Percentiles rank a stretch among this genome's conserved stretches.
phyloP scores from a whole-genome alignment of 2,329 filamentous ascomycete genomes.

The Nigrospora osmanthi region DNA sequence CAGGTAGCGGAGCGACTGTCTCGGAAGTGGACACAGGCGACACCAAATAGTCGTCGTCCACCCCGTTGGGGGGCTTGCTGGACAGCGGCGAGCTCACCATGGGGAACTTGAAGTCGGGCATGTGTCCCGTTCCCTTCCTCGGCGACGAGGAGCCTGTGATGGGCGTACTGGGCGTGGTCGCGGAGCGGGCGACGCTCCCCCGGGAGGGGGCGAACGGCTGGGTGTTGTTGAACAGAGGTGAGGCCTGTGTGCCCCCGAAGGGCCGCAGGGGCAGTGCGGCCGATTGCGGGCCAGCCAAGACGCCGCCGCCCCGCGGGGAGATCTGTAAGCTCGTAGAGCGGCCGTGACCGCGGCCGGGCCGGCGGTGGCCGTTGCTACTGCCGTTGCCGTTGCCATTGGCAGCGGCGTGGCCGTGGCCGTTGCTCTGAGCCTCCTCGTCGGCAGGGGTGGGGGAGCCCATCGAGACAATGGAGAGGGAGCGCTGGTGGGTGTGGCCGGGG shows the following conservation, averaged over 20 bases:
- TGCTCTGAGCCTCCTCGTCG: conserved; percentile 34
- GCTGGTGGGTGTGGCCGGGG: conserved; percentile 56
- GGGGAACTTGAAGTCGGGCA: conserved; percentile 52
- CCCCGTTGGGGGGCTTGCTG: conserved; percentile 20
- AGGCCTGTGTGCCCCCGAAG: conserved; percentile 30
- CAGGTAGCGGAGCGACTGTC: conserved; percentile 27
- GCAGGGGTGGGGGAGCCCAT: conserved; percentile 50
- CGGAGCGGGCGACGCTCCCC: conserved; percentile 27
- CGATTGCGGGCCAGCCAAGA: conserved; percentile 35
- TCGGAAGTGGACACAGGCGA: conserved; percentile 27
- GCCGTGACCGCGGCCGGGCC: conserved; percentile 58
- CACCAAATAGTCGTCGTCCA: conserved; percentile 27
- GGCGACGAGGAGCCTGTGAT: conserved; percentile 29
- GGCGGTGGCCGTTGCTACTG: conserved; percentile 32
- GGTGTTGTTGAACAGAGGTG: conserved; percentile 44
- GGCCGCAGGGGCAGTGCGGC: conserved; percentile 33
- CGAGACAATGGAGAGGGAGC: conserved; percentile 77
- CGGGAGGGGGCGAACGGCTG: conserved; percentile 43
- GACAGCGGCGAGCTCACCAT: conserved; percentile 33
- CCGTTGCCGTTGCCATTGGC: conserved; percentile 24
- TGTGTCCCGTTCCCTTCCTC: conserved; percentile 30
- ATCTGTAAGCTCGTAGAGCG: conserved; percentile 80
- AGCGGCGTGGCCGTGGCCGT: conserved; percentile 27
- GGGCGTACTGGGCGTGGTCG: conserved; percentile 39
- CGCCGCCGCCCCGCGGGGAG: conserved; percentile 36